These are phyloP conservation scores for Senna siamea DNA, from an alignment of 306 rosid species.

Conservation along the genomic window DNA sequence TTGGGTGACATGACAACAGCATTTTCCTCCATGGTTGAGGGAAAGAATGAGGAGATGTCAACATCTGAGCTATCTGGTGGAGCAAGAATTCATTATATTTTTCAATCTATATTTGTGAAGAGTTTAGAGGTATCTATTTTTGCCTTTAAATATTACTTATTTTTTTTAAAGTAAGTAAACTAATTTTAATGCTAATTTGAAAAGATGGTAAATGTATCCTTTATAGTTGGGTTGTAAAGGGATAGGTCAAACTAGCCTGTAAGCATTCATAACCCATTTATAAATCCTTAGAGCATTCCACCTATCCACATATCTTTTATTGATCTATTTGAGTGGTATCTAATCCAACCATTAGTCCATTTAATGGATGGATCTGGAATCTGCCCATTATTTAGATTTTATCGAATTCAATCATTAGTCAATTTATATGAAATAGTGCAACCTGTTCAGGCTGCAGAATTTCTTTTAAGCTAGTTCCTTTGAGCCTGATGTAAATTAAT, in stretches of 20 bases:
- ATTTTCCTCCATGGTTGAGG: slow-evolving; percentile 94
- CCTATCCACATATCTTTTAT: background rate
- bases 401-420: background rate
- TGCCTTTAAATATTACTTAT: slow-evolving; percentile 8
- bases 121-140: slow-evolving; percentile 82
- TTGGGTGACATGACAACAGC: slow-evolving; percentile 54
- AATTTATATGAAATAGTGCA: slow-evolving; percentile 4
- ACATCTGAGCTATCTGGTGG: slow-evolving; percentile 95
- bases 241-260: background rate
- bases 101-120: slow-evolving; percentile 87
- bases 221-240: background rate
- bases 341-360: background rate
- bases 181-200: slow-evolving; percentile 5
- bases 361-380: background rate
- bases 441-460: background rate
- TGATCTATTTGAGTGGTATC: background rate
- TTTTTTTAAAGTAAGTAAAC: background rate
- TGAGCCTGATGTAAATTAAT: slow-evolving; percentile 37
- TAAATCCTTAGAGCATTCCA: background rate
- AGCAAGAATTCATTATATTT: slow-evolving; percentile 92
- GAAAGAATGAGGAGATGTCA: slow-evolving; percentile 97
- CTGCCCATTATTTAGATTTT: slow-evolving; percentile 12
- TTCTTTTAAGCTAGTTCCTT: slow-evolving; percentile 21
- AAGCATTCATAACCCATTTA: background rate
- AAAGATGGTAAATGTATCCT: slow-evolving; percentile 12